phyloP scores from a whole-genome alignment of 1,284 basidiomycete species.

The Chalciporus sp. region DNA sequence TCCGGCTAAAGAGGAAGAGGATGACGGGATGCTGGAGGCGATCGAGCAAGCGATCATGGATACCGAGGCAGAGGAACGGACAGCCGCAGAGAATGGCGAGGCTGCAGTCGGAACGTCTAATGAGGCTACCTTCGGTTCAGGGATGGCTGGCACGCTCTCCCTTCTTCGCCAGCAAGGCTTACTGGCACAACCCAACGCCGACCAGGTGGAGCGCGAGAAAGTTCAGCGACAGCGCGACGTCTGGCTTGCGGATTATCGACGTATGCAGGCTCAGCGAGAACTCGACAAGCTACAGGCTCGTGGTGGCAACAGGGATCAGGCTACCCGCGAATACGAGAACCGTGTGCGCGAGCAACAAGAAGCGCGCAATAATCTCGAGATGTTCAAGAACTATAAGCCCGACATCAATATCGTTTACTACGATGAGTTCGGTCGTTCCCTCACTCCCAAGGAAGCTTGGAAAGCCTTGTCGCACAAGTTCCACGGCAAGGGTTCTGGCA shows the following conservation, averaged over 20 bases:
- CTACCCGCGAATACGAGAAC: conserved; percentile 94
- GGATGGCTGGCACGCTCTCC: conserved; percentile 87
- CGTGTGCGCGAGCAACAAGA: conserved; percentile 90
- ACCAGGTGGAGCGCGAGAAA: conserved; percentile 79
- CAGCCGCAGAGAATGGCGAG: conserved; percentile 36
- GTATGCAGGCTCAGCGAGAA: conserved; percentile 76
- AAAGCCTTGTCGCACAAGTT: conserved; percentile 94
- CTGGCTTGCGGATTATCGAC: conserved; percentile 89
- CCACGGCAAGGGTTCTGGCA: conserved; percentile 93
- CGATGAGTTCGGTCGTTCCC: conserved; percentile 90
- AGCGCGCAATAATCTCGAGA: conserved; percentile 79
- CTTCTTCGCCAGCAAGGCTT: conserved; percentile 94
- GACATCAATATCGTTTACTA: conserved; percentile 97
- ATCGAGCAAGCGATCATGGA: conserved; percentile 67
- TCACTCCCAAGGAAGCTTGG: conserved; percentile 97
- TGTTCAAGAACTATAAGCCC: conserved; percentile 94
- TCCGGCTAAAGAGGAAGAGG: conserved; percentile 76
- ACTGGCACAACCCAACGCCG: conserved; percentile 64
- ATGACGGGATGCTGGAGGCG: conserved; percentile 72
- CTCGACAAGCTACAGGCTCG: conserved; percentile 74
- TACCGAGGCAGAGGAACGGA: conserved; percentile 57
- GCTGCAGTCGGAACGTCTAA: conserved; percentile 60
- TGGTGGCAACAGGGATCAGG: conserved; percentile 89
- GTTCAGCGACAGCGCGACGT: conserved; percentile 85
- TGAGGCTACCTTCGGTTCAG: conserved; percentile 76